A percentile compares a stretch with the other conserved stretches of the same genome.
These are phyloP conservation scores for Sporothrix humicola DNA, from an alignment of 2,329 filamentous ascomycete genomes.

Conservation along the genomic window DNA sequence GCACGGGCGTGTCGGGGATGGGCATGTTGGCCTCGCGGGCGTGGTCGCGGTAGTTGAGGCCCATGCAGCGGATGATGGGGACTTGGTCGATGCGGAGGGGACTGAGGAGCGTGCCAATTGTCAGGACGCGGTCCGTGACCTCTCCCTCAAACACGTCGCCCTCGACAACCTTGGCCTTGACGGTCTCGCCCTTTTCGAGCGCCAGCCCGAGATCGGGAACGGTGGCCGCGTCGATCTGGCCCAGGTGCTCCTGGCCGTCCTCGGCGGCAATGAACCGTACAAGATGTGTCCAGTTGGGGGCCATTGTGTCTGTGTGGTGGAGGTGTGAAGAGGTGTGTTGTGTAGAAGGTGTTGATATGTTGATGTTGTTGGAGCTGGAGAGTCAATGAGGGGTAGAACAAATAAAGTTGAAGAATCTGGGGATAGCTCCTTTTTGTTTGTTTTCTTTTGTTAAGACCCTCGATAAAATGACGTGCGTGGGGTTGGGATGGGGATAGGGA, in stretches of 20 bases:
- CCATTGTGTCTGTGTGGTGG: constrained; percentile 25
- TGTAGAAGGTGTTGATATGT: no score
- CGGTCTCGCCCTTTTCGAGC: constrained; percentile 43
- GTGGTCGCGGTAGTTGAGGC: constrained; percentile 53
- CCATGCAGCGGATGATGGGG: constrained; percentile 52
- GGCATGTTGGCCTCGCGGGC: constrained; percentile 48
- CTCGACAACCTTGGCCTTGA: constrained; percentile 45
- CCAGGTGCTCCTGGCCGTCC: constrained; percentile 49
- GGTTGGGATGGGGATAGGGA: background rate
- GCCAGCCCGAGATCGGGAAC: constrained; percentile 48
- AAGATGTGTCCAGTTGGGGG: constrained; percentile 47
- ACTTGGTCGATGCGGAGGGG: constrained; percentile 46
- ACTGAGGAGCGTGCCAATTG: constrained; percentile 24
- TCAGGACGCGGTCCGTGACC: constrained; percentile 44
- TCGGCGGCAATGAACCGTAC: constrained; percentile 51
- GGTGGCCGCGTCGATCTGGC: constrained; percentile 45
- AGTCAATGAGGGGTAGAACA: background rate
- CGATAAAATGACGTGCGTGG: background rate
- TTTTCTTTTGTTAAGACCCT: background rate
- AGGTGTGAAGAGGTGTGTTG: no score
- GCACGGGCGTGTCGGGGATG: constrained; percentile 45
- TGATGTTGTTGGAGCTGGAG: background rate
- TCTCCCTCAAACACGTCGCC: constrained; percentile 47
- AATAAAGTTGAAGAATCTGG: background rate
- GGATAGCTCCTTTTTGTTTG: background rate